Percentiles rank a stretch among this genome's conserved stretches.
Evolutionary conservation across 1,284 basidiomycete species (phyloP).

Genomic region (Porodaedalea pini): DNA sequence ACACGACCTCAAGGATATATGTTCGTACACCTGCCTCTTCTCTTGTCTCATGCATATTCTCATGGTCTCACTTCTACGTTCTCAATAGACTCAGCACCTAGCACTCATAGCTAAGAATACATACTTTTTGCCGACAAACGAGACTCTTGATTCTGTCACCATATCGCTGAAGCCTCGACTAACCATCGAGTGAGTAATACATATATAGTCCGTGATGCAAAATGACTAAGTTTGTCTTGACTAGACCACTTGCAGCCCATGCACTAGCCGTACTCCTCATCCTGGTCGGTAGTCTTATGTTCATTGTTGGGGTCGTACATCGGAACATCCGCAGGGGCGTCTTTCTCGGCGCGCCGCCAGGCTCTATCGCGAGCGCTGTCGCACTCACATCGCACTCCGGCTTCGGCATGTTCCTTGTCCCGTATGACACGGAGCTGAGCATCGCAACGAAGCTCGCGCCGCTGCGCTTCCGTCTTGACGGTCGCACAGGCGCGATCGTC

Average conservation of each 20-base stretch:
- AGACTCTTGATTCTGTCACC: slow-evolving; percentile 35
- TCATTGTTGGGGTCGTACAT: slow-evolving; percentile 46
- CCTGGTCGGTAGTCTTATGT: slow-evolving; percentile 41
- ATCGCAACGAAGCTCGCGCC: slow-evolving; percentile 48
- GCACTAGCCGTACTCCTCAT: slow-evolving; percentile 46
- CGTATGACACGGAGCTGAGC: slow-evolving; percentile 47
- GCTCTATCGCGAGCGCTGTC: slow-evolving; percentile 53
- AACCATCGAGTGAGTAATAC: slow-evolving; percentile 49
- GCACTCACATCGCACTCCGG: slow-evolving; percentile 58
- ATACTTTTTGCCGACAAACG: slow-evolving; percentile 46
- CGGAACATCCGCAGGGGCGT: slow-evolving; percentile 44
- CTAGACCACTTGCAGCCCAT: slow-evolving; percentile 48
- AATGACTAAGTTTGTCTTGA: neutral
- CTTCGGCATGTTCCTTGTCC: slow-evolving; percentile 57
- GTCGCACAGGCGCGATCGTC: slow-evolving; percentile 57
- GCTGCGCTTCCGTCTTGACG: slow-evolving; percentile 55
- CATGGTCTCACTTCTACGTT: neutral
- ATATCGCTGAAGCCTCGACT: slow-evolving; percentile 44
- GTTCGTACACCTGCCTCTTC: slow-evolving; percentile 34
- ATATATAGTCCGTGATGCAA: neutral
- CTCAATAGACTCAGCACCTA: slow-evolving; percentile 50
- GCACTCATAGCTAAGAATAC: slow-evolving; percentile 50
- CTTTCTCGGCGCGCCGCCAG: slow-evolving; percentile 53
- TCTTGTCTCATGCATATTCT: slow-evolving; percentile 3
- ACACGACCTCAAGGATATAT: slow-evolving; percentile 47